These are phyloP conservation scores for Phytophthora fragariae DNA, from an alignment of 352 stramenopile species.

Conservation along the genomic window DNA sequence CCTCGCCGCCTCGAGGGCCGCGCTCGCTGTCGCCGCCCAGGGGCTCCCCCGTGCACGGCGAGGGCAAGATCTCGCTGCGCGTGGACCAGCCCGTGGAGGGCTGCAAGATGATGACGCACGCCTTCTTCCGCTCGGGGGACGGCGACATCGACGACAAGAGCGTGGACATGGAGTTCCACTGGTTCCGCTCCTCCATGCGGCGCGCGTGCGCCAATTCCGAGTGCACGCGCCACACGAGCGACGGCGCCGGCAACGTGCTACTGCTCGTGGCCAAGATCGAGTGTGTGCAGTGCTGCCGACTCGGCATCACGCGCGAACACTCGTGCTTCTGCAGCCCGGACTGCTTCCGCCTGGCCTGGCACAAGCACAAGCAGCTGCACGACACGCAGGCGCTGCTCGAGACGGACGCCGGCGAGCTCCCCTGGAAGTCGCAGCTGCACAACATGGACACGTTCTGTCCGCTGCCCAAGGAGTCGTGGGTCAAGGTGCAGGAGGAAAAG, in stretches of 20 bases:
- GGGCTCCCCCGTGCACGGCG: slow-evolving; percentile 65
- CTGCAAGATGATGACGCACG: slow-evolving; percentile 77
- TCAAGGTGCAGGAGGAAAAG: slow-evolving; percentile 75
- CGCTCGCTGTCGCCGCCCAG: slow-evolving; percentile 53
- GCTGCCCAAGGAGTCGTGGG: slow-evolving; percentile 59
- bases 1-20: slow-evolving; percentile 30
- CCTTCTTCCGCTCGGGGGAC: slow-evolving; percentile 78
- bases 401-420: slow-evolving; percentile 31
- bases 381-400: slow-evolving; percentile 39
- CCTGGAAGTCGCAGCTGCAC: slow-evolving; percentile 70
- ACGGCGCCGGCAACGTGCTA: slow-evolving; percentile 72
- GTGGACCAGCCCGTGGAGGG: slow-evolving; percentile 79
- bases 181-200: slow-evolving; percentile 66
- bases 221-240: slow-evolving; percentile 54
- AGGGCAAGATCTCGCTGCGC: slow-evolving; percentile 78
- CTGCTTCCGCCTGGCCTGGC: slow-evolving; percentile 74
- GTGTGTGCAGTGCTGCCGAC: slow-evolving; percentile 71
- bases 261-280: slow-evolving; percentile 78
- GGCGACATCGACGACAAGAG: slow-evolving; percentile 78
- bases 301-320: slow-evolving; percentile 71
- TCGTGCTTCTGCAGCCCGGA: slow-evolving; percentile 76
- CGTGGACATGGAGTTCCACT: slow-evolving; percentile 75
- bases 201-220: slow-evolving; percentile 70
- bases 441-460: slow-evolving; percentile 68
- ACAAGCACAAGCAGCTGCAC: slow-evolving; percentile 74